Base-by-base conservation (phyloP, 108 stramenopile species). In the Hondaea fermentalgiana region DNA sequence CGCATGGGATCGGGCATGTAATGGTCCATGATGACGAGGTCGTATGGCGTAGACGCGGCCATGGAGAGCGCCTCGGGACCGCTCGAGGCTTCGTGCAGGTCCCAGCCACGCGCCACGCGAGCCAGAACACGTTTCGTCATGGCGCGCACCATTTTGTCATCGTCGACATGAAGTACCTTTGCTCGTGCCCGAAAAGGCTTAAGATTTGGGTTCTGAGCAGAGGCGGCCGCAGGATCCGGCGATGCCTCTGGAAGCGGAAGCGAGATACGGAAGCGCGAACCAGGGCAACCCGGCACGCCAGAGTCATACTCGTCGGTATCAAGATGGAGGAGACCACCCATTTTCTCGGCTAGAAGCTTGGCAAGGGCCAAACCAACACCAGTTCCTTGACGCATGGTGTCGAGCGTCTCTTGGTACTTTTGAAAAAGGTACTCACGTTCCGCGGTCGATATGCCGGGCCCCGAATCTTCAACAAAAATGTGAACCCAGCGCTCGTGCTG, bases 21-120 rank as follows among this genome's bases (percentile, higher is more conserved):
- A 35, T 83, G 76, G 76, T 83, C 76, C 51, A 83, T 53, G 49
- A 83, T 53, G 51, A 83, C 49, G 51, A 83, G 76, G 51, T 83
- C 49, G 51, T 53, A 83, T 12, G 45, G 49, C 49, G 45, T 83
- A 6, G 45, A 12, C 16, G 49, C 51, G 45, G 45, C 76, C 51
- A 53, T 53, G 25, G 49, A 6, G 12, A 83, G 25, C n/a, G 76
- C 76, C 28, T 83, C 76, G 14, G 19, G 43, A 8, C 76, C 76
- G 51, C 76, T 83, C 6, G 49, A n/a, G 45, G 51, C 76, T 35
- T 83, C 23, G 28, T 53, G 23, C 14, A 83, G 16, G 3, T 83
- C 76, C 76, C 45, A 53, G 19, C 76, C 76, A 12, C 49, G 51
- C 28, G 76, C 76, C 0, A 83, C 76, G 45, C 51, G 45, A 23